Evolutionary conservation across 23 red algal species (phyloP).

Genomic region (Agarophyton chilense): DNA sequence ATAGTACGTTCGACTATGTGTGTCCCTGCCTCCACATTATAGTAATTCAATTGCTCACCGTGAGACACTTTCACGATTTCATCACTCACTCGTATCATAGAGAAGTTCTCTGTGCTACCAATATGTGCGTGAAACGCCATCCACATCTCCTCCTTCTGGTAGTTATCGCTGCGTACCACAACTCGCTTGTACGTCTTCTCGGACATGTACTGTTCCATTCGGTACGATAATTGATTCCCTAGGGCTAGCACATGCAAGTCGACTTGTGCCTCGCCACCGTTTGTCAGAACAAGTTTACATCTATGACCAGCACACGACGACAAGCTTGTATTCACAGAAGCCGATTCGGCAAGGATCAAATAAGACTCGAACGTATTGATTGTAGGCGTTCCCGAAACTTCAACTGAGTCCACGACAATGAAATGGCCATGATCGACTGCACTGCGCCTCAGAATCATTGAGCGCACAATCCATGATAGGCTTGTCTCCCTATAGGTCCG

Average conservation of each 20-base stretch:
- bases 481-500: constrained; percentile 16
- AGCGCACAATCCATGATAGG: constrained; percentile 29
- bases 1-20: constrained; percentile 12
- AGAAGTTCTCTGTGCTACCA: not conserved
- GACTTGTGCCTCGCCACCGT: not conserved
- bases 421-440: constrained; percentile 33
- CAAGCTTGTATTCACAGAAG: not conserved
- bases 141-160: constrained; percentile 26
- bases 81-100: not conserved
- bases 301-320: constrained; percentile 17
- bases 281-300: constrained; percentile 26
- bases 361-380: constrained; percentile 59
- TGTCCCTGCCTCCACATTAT: not conserved
- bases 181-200: constrained; percentile 34
- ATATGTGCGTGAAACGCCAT: constrained; percentile 29
- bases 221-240: constrained; percentile 2
- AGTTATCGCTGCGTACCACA: constrained; percentile 15
- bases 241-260: constrained; percentile 36
- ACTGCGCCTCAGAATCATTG: constrained; percentile 15
- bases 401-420: constrained; percentile 35
- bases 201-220: constrained; percentile 33
- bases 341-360: constrained; percentile 43
- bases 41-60: not conserved
- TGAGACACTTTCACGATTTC: constrained; percentile 3
- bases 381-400: not conserved